A percentile compares a stretch with the other conserved stretches of the same genome.
These are phyloP conservation scores for Keithomyces neogunnii DNA, from an alignment of 2,329 filamentous ascomycete species.

Conservation along the genomic window DNA sequence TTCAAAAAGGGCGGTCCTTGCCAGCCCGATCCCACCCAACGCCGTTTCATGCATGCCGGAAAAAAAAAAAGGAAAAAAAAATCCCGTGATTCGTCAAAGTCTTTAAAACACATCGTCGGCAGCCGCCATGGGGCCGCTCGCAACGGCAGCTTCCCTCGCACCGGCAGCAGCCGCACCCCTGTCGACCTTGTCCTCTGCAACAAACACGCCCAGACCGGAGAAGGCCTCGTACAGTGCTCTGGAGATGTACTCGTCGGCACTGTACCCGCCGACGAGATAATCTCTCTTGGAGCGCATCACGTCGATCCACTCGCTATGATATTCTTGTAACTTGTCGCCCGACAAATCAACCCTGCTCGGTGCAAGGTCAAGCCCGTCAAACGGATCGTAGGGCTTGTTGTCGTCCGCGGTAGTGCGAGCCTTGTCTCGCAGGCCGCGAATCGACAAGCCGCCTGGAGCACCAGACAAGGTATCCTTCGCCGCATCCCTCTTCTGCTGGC, in stretches of 20 bases:
- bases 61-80: constrained; percentile 3
- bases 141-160: constrained; percentile 27
- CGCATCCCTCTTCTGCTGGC: constrained; percentile 36
- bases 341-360: constrained; percentile 60
- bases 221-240: constrained; percentile 84
- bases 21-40: neutral
- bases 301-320: constrained; percentile 69
- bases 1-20: neutral
- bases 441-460: constrained; percentile 39
- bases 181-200: constrained; percentile 64
- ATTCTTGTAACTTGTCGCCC: constrained; percentile 44
- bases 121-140: constrained; percentile 33
- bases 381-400: constrained; percentile 79
- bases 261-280: constrained; percentile 74
- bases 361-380: constrained; percentile 63
- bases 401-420: constrained; percentile 32
- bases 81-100: neutral
- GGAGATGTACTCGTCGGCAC: constrained; percentile 70
- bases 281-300: constrained; percentile 55
- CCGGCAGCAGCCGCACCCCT: constrained; percentile 24
- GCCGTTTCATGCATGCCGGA: neutral
- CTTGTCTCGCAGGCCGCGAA: constrained; percentile 71
- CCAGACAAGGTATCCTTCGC: constrained; percentile 24
- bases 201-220: constrained; percentile 76
- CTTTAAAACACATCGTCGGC: constrained; percentile 37